These are phyloP conservation scores for Tanacetum coccineum DNA, from an alignment of 129 eudicot genomes.

Conservation along the genomic window DNA sequence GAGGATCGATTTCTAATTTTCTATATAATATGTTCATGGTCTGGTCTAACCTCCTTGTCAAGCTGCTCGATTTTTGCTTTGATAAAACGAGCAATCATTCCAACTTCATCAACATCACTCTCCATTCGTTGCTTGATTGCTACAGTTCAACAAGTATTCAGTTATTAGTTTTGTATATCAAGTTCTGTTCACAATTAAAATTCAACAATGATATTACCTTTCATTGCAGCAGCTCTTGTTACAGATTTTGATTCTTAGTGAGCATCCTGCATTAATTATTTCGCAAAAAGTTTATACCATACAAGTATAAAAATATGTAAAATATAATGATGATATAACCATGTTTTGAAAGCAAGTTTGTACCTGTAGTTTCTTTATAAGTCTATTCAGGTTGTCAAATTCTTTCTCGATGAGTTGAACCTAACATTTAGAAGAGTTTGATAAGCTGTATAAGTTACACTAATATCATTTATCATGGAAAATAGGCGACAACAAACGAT, in stretches of 20 bases:
- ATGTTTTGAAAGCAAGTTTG: background rate
- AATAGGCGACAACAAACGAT: background rate
- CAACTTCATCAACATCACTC: conserved; percentile 90
- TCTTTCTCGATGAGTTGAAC: conserved; percentile 73
- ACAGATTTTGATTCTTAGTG: conserved; percentile 81
- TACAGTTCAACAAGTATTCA: conserved; percentile 18
- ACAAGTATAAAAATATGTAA: background rate
- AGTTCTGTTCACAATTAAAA: background rate
- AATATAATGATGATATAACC: background rate
- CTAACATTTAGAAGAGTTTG: conserved; percentile 30
- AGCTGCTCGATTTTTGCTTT: conserved; percentile 80
- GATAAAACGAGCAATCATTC: conserved; percentile 68
- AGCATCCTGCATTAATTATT: conserved; percentile 56
- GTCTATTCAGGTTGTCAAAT: conserved; percentile 57
- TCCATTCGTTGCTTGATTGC: conserved; percentile 88
- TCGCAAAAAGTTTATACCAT: background rate
- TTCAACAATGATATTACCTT: conserved; percentile 61
- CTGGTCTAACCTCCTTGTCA: conserved; percentile 69
- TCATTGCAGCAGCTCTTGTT: conserved; percentile 91
- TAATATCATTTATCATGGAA: background rate
- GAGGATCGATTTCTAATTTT: background rate
- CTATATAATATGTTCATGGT: background rate
- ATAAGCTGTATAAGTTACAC: background rate
- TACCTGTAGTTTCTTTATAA: conserved; percentile 77
- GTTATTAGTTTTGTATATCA: conserved; percentile 3